Base-by-base conservation (phyloP, 345 rosid genomes). In the Balakata baccata region DNA sequence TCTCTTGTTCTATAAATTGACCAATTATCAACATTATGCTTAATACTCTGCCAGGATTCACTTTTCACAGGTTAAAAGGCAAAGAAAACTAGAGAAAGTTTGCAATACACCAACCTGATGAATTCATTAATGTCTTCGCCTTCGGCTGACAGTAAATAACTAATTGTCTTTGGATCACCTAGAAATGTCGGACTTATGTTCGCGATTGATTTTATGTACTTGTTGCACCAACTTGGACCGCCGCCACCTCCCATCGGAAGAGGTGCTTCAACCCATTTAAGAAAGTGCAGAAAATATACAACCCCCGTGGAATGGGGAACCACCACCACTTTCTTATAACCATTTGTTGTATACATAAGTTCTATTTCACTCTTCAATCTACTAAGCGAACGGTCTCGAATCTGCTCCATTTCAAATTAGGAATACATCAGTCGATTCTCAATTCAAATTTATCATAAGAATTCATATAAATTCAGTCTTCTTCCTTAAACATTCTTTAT, bases 301-400 rank as follows among this genome's bases (percentile, higher is more conserved):
- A 79, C 90, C 56, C 92, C 92, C 94, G 86, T 89, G 29, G 91
- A 89, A 83, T 92, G 96, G 43, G 97, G 94, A 80, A 89, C 87
- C 82, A 89, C 92, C 29, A 87, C 94, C 63, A 89, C 94, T 85
- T 87, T 90, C 84, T 86, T 87, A 74, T 78, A 50, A 41, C 88
- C 86, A 47, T 89, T 89, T 7, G 85, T 87, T 39, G 64, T 75
- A 79, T 83, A 82, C 91, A 90, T 80, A 23, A 90, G 87, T 81
- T 92, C 96, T 57, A 89, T 90, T 46, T 85, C 82, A 77, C 91
- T 92, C 86, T 90, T 90, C 86, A 90, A 81, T 74, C 88, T 87
- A 79, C 91, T 86, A 71, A 90, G 89, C 18, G 91, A 77, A 72
- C 85, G 86, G 78, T 92, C 97, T 58, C 92, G 86, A 71, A 81